Evolutionary conservation across 1,284 basidiomycete species (phyloP).

Genomic region (Neolentinus lepideus): DNA sequence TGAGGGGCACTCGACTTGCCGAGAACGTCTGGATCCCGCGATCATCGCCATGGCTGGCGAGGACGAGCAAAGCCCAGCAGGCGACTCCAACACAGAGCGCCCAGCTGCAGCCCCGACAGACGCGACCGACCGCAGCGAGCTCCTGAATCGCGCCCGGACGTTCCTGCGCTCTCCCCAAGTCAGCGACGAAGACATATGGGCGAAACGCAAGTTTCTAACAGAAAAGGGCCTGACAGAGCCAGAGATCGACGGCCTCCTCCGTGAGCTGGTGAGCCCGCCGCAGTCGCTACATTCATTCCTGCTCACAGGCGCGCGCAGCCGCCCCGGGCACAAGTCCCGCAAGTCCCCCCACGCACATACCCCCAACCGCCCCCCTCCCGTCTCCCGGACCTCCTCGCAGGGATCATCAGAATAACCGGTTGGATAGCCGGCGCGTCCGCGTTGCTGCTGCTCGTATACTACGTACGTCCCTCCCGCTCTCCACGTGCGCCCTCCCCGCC

Average conservation of each 20-base stretch:
- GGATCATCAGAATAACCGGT: constrained; percentile 50
- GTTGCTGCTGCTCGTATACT: constrained; percentile 51
- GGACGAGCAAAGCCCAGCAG: constrained; percentile 2
- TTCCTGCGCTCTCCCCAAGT: constrained; percentile 65
- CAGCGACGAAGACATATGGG: constrained; percentile 41
- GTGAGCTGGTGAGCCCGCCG: constrained; percentile 39
- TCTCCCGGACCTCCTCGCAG: constrained; percentile 56
- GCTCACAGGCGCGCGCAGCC: constrained; percentile 28
- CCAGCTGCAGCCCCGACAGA: constrained; percentile 13
- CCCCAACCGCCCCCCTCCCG: constrained; percentile 64
- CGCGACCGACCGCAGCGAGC: constrained; percentile 28
- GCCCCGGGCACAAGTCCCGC: constrained; percentile 42
- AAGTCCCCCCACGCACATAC: constrained; percentile 63
- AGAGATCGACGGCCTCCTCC: constrained; percentile 57
- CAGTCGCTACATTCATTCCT: not conserved
- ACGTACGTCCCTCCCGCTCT: constrained; percentile 32
- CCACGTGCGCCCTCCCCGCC: not conserved
- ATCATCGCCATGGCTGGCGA: constrained; percentile 11
- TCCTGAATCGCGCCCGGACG: constrained; percentile 50
- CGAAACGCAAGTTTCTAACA: constrained; percentile 57
- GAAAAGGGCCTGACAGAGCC: constrained; percentile 61
- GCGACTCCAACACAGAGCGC: not conserved
- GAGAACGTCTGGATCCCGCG: not conserved
- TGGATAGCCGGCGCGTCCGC: constrained; percentile 64
- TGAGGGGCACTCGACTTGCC: not conserved